phyloP scores from a whole-genome alignment of 169 alveolate genomes.

The Cyclospora cayetanensis region DNA sequence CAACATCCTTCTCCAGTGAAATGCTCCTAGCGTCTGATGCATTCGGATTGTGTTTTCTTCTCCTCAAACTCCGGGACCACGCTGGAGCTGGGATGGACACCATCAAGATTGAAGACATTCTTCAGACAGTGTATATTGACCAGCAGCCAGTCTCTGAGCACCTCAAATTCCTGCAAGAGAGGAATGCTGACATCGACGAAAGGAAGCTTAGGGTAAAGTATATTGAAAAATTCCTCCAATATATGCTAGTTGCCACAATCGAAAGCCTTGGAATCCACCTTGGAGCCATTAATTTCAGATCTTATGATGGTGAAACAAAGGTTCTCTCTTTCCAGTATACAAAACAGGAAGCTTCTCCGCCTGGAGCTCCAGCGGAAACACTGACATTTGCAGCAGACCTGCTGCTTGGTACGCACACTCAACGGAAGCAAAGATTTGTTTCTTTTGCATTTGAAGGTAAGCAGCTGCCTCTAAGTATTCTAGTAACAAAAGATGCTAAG shows the following conservation, averaged over 20 bases:
- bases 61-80: neutral
- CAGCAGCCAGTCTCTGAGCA: neutral
- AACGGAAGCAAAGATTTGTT: neutral
- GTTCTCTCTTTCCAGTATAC: neutral
- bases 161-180: slow-evolving; percentile 6
- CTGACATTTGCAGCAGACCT: slow-evolving; percentile 17
- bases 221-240: neutral
- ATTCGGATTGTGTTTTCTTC: neutral
- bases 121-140: slow-evolving; percentile 9
- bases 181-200: neutral
- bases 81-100: neutral
- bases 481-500: too few species aligned
- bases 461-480: too few species aligned
- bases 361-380: neutral
- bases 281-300: slow-evolving; percentile 16
- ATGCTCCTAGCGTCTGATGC: neutral
- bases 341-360: neutral
- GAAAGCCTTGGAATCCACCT: neutral
- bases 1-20: neutral
- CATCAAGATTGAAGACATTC: neutral
- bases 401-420: neutral
- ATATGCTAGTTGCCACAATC: neutral
- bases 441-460: slow-evolving; percentile 10
- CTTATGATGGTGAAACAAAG: slow-evolving; percentile 5
- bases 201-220: slow-evolving; percentile 12